Base-by-base conservation (phyloP, 1,139 yeast species). In the Zygosaccharomyces pseudobailii region DNA sequence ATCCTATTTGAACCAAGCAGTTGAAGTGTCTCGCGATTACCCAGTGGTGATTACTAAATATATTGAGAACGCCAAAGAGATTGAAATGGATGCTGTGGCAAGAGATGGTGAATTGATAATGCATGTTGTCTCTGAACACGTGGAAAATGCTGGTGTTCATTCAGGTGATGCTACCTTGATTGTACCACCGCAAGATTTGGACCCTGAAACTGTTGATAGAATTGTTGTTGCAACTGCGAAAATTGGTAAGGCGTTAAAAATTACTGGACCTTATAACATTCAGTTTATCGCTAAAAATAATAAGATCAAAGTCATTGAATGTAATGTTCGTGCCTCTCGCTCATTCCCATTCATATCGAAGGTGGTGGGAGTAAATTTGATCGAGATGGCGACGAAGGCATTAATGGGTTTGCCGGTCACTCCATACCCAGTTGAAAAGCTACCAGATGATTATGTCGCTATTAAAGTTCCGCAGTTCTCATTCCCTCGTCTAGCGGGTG, bases 81-180 rank as follows among this genome's bases (percentile, higher is more conserved):
- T 92, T 64, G 98, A 92, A 73, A 89, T 92, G 92, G 98, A 92
- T 71, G 98, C 97, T 45, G 98, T 92, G 61, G 97, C 98, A 45
- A 81, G 80, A 67, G 88, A 92, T 64, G 98, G 98, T 71, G 81
- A 89, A 69, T 76, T 92, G 74, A 80, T 92, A 57, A 88, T 92
- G 92, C 98, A 92, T 68, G 97, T 89, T 68, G 96, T 92, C 52
- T 89, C 97, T 49, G 98, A 94, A 72, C 98, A 92, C 69, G 97
- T 92, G 63, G 98, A 92, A 72, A 92, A 92, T 66, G 98, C 98
- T 25, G 98, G 98, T 80, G 97, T 92, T 48, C 98, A 92, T 72
- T 92, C 98, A 51, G 98, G 98, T 77, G 98, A 92, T 71, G 98
- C 98, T 53, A 92, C 98, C 42, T 76, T 92, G 66, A 85, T 92